Evolutionary conservation across 78 protist genomes (phyloP), one percentile per base, ranked within the genome.

Genomic region (Dictyostelium capitatum): DNA sequence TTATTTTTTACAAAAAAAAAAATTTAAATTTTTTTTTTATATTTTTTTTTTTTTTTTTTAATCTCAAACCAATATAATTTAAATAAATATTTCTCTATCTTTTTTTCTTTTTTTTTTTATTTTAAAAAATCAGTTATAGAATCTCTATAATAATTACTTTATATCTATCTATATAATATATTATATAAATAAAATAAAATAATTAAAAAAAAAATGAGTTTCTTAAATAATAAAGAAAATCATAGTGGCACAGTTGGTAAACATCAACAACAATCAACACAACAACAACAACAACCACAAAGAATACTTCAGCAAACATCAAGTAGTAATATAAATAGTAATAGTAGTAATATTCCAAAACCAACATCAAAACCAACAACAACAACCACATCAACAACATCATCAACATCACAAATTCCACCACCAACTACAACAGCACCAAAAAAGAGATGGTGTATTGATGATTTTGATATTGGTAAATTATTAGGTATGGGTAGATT

Each of bases 401-500:
- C 79, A 28, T 10, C 51, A 69, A 12, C 79, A 69, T 6, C 48
- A 20, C 30, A 56, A 69, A 3, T 47, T 11, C 3, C 79, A 15
- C 14, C 74, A 14, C 7, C 75, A 56, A 4, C 59, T 5, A 1
- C 25, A 47, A 10, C 70, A 6, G 3, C 57, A 17, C 74, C 62
- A 65, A 89, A 89, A 50, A 80, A 69, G 73, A 90, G 30, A 81
- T 90, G 95, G 95, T 32, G 41, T 12, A 82, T 90, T 23, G 82
- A 79, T 80, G 95, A 90, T 64, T 90, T 90, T 54, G 95, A 85
- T 65, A 89, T 98, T 51, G 99, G 99, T 46, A 96, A 97, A 48
- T 97, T 98, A 32, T 97, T 98, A 15, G 99, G 99, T 11, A 30
- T 53, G 20, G 99, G 99, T 25, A 97, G 97, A 89, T 98, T 96